phyloP scores from a whole-genome alignment of 2,329 filamentous ascomycete genomes.

The Furcasterigmium sp. region DNA sequence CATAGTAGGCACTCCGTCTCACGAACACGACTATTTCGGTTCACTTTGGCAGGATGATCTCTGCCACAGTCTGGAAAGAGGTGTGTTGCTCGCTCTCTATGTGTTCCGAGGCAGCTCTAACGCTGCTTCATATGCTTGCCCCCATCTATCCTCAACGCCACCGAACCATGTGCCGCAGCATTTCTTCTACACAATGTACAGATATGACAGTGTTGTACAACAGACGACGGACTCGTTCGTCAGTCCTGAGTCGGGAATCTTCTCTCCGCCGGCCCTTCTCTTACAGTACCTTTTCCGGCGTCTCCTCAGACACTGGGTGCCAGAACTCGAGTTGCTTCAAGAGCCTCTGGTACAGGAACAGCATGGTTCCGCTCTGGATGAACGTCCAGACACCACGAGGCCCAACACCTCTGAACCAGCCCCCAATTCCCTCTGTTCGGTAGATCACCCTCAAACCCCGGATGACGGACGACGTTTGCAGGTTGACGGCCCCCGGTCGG shows the following conservation, averaged over 20 bases:
- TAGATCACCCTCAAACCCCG: constrained; percentile 85
- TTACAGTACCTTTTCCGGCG: constrained; percentile 1
- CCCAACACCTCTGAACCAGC: constrained; percentile 92
- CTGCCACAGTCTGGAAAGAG: constrained; percentile 8
- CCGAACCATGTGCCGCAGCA: neutral
- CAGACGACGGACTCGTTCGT: neutral
- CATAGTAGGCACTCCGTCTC: no score
- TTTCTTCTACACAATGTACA: constrained; percentile 10
- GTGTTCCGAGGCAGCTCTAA: constrained; percentile 8
- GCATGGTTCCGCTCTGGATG: constrained; percentile 93
- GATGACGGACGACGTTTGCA: constrained; percentile 86
- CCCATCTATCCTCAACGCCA: neutral
- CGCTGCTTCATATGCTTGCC: constrained; percentile 3
- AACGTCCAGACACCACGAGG: constrained; percentile 95
- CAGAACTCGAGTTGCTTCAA: constrained; percentile 66
- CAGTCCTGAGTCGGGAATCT: no score
- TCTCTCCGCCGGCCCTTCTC: no score
- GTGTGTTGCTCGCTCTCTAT: constrained; percentile 12
- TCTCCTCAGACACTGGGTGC: constrained; percentile 20
- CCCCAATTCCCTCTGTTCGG: constrained; percentile 77
- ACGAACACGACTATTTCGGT: no score
- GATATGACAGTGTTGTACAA: constrained; percentile 8
- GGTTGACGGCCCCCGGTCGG: constrained; percentile 69
- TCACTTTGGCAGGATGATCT: no score
- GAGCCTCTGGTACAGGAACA: constrained; percentile 89